A percentile compares a stretch with the other conserved stretches of the same genome.
These are phyloP conservation scores for Mytilinidion resinicola DNA, from an alignment of 495 filamentous ascomycete species.

Conservation along the genomic window DNA sequence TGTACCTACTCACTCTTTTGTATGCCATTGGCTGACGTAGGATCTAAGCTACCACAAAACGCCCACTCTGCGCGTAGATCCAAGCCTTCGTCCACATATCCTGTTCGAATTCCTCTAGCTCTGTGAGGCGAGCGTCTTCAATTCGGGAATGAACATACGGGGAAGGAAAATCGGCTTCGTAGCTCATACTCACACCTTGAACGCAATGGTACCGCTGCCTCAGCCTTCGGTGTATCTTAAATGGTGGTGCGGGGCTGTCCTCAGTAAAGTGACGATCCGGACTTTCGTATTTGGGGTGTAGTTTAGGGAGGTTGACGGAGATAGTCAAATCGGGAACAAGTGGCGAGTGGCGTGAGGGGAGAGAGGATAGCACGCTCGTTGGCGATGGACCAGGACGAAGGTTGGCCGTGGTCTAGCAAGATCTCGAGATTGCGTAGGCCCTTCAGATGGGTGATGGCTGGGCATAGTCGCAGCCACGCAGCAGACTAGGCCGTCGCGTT, in stretches of 20 bases:
- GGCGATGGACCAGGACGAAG: constrained; percentile 2
- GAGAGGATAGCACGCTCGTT: constrained; percentile 8
- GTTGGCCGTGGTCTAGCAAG: neutral
- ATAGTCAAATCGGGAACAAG: neutral
- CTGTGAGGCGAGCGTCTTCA: no score
- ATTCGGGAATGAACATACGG: neutral
- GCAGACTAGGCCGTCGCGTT: neutral
- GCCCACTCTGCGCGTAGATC: no score
- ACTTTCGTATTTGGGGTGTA: constrained; percentile 5
- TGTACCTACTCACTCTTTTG: no score
- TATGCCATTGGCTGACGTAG: no score
- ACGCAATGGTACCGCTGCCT: constrained; percentile 4
- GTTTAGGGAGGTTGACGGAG: constrained; percentile 8
- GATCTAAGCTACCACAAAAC: no score
- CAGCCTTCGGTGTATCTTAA: constrained; percentile 4
- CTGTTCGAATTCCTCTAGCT: no score
- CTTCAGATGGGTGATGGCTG: neutral
- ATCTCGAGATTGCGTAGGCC: constrained; percentile 1
- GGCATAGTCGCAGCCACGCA: constrained; percentile 1
- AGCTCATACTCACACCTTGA: neutral
- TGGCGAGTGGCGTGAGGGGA: constrained; percentile 2
- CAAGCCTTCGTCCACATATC: no score
- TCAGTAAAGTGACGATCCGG: constrained; percentile 1
- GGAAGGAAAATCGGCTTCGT: neutral
- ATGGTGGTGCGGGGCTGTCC: constrained; percentile 1